Percentiles rank a stretch among this genome's conserved stretches.
These are phyloP conservation scores for Sarcocystis neurona DNA, from an alignment of 169 alveolate species.

Conservation along the genomic window DNA sequence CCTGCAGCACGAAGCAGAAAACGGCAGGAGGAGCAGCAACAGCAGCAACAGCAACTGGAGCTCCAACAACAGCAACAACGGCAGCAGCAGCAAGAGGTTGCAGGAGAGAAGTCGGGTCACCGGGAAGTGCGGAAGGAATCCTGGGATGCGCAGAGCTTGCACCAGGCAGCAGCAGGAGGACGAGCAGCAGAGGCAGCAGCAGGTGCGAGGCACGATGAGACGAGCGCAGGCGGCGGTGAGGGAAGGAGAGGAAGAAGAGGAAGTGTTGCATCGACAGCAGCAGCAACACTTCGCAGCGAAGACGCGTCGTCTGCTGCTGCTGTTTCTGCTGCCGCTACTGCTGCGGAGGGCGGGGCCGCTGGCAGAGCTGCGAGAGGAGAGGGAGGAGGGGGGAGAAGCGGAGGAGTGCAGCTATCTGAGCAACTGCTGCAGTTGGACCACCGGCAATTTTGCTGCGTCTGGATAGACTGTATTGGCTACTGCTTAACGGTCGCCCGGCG, in stretches of 20 bases:
- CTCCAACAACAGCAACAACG: no score
- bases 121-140: no score
- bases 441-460: background rate
- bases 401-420: background rate
- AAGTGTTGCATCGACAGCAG: no score
- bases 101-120: no score
- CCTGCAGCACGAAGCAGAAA: no score
- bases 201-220: no score
- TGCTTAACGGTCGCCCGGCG: background rate
- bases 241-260: background rate
- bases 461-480: background rate
- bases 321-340: background rate
- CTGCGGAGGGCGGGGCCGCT: background rate
- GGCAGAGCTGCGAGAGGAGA: background rate
- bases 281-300: background rate
- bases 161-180: no score
- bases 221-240: background rate
- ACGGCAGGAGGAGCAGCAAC: no score
- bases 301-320: background rate
- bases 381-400: background rate
- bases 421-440: background rate
- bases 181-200: no score
- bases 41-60: no score
- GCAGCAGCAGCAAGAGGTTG: no score
- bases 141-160: no score